phyloP scores from a whole-genome alignment of 768 basidiomycete genomes.

The Russula sp. region DNA sequence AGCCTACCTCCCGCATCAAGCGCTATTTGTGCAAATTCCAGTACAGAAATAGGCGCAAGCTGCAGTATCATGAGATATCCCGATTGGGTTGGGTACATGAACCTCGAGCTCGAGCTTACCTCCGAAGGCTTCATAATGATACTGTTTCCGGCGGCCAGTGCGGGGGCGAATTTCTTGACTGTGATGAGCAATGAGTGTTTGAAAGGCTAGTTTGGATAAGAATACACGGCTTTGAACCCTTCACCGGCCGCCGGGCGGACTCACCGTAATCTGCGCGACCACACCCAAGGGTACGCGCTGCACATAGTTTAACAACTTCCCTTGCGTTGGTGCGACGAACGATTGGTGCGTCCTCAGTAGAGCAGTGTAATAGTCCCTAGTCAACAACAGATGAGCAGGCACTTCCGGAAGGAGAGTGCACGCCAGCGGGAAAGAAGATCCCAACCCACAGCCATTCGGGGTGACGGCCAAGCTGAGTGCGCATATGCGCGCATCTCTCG shows the following conservation, averaged over 20 bases:
- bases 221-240: slow-evolving; percentile 26
- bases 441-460: slow-evolving; percentile 78
- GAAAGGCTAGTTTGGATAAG: slow-evolving; percentile 33
- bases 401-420: too few species aligned
- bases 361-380: too few species aligned
- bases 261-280: too few species aligned
- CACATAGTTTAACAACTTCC: slow-evolving; percentile 54
- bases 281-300: too few species aligned
- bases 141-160: slow-evolving; percentile 78
- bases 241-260: background rate
- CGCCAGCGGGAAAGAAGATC: background rate
- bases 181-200: slow-evolving; percentile 89
- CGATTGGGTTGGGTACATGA: background rate
- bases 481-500: slow-evolving; percentile 29
- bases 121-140: slow-evolving; percentile 82
- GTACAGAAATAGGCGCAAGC: slow-evolving; percentile 40
- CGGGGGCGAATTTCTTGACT: slow-evolving; percentile 82
- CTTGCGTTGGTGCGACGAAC: slow-evolving; percentile 66
- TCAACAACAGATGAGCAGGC: background rate
- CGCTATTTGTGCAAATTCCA: too few species aligned
- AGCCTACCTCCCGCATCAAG: too few species aligned
- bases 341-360: too few species aligned
- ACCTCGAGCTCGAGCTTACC: slow-evolving; percentile 32
- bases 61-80: slow-evolving; percentile 25
- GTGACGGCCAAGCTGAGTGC: slow-evolving; percentile 65